Evolutionary conservation across 78 protist genomes (phyloP), one percentile per base, ranked within the genome.

Genomic region (Protostelium mycophagum): DNA sequence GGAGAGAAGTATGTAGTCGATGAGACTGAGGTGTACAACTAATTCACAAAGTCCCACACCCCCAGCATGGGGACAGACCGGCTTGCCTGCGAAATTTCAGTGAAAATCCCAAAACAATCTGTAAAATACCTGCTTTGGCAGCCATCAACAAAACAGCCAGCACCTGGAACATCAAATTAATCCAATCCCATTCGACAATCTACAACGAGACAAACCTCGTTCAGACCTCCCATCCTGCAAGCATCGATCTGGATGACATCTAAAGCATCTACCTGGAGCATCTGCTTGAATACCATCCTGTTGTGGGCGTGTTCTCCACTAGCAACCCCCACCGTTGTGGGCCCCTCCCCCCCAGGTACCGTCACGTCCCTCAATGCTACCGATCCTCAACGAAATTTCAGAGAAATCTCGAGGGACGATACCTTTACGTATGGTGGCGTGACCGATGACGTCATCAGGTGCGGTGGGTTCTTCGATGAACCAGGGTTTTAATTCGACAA

Each of bases 61-160:
- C 36, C 95, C 95, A 10, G 95, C 95, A 83, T 92, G 95, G 90
- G 88, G 88, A 35, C 95, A 92, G 1, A 92, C 95, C 1, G 95
- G 95, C 0, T 83, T 87, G 35, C 83, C 85, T 51, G 73, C 16
- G 31, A 51, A 16, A 5, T 16, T 5, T 51, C 16, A 5, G 73
- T 5, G 5, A 16, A 51, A 51, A 5, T 5, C 5, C 16, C 73
- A 16, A 51, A 25, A 5, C 31, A 51, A 25, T 5, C 5, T 16
- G 73, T 51, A 5, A 51, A 51, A n/a, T n/a, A 51, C 73, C 73
- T 34, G 83, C 88, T 35, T 89, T 92, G 0, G 86, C 87, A 28
- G 91, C 88, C 89, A 92, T 51, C 29, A 92, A 1, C 36, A 92
- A 38, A 0, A 92, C 91, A 28, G 87, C 63, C 28, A 92, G 0